These are phyloP conservation scores for Naganishia cerealis DNA, from an alignment of 1,284 basidiomycete species.

Conservation along the genomic window DNA sequence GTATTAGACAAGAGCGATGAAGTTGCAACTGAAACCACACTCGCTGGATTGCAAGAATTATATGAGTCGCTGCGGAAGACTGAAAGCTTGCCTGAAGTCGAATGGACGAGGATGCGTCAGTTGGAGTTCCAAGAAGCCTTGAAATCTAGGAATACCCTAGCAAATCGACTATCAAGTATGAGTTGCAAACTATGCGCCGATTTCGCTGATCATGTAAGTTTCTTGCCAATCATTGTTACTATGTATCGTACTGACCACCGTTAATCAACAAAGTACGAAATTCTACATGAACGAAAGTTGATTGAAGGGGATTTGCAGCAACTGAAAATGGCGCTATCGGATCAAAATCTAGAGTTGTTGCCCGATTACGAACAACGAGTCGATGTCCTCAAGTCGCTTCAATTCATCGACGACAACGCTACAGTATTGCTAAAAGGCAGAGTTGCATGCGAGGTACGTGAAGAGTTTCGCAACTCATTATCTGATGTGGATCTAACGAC, in stretches of 20 bases:
- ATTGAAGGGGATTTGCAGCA: conserved; percentile 70
- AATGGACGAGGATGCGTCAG: conserved; percentile 75
- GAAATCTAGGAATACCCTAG: conserved; percentile 62
- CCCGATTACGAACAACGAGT: conserved; percentile 96
- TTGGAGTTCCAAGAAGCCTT: conserved; percentile 90
- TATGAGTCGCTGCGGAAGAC: conserved; percentile 59
- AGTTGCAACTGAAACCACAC: conserved; percentile 61
- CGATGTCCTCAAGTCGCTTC: conserved; percentile 82
- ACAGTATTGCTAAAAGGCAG: conserved; percentile 94
- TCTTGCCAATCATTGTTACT: conserved; percentile 9
- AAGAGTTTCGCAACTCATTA: conserved; percentile 6
- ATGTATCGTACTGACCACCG: not conserved
- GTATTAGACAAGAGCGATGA: conserved; percentile 42
- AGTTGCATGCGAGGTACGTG: conserved; percentile 87
- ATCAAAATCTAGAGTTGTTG: conserved; percentile 93
- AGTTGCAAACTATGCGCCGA: conserved; percentile 63
- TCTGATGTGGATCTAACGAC: conserved; percentile 2
- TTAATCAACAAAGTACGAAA: conserved; percentile 62
- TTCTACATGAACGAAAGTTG: conserved; percentile 71
- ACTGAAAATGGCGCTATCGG: conserved; percentile 79
- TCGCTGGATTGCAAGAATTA: conserved; percentile 58
- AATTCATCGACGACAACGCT: conserved; percentile 88
- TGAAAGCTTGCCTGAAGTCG: conserved; percentile 67
- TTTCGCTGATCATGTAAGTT: conserved; percentile 69
- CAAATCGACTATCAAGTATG: conserved; percentile 56